These are phyloP conservation scores for Lentinula aciculospora DNA, from an alignment of 768 basidiomycete species.

Conservation along the genomic window DNA sequence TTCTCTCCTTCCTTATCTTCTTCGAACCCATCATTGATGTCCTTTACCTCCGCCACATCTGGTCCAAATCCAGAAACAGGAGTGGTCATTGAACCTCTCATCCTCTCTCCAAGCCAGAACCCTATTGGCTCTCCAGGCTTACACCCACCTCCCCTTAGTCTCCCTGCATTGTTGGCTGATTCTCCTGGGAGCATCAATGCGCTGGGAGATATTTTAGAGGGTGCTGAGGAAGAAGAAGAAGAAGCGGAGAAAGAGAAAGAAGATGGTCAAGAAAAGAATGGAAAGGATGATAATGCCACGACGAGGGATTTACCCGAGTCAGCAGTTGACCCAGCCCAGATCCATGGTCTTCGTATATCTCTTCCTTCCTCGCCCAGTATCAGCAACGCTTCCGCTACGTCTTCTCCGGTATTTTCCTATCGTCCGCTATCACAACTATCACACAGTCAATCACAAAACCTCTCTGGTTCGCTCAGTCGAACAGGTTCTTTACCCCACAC, in stretches of 20 bases:
- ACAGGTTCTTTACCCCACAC: not conserved
- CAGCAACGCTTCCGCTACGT: not conserved
- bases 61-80: constrained; percentile 6
- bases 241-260: constrained; percentile 14
- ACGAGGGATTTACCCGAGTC: not conserved
- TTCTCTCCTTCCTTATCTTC: constrained; percentile 5
- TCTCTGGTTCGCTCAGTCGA: not conserved
- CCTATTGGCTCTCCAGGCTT: constrained; percentile 9
- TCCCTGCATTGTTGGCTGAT: constrained; percentile 18
- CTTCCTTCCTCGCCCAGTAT: not conserved
- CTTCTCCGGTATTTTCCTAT: not conserved
- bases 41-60: constrained; percentile 12
- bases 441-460: not conserved
- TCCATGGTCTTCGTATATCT: constrained; percentile 10
- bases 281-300: not conserved
- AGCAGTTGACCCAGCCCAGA: constrained; percentile 5
- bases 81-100: constrained; percentile 49
- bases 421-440: not conserved
- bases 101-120: constrained; percentile 27
- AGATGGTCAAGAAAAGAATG: constrained; percentile 10
- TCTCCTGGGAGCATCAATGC: constrained; percentile 13
- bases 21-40: constrained; percentile 10
- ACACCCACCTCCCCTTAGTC: constrained; percentile 32
- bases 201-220: constrained; percentile 59
- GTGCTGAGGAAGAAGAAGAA: constrained; percentile 55